phyloP scores from a whole-genome alignment of 2,329 filamentous ascomycete genomes.

The Apiospora saccharicola region DNA sequence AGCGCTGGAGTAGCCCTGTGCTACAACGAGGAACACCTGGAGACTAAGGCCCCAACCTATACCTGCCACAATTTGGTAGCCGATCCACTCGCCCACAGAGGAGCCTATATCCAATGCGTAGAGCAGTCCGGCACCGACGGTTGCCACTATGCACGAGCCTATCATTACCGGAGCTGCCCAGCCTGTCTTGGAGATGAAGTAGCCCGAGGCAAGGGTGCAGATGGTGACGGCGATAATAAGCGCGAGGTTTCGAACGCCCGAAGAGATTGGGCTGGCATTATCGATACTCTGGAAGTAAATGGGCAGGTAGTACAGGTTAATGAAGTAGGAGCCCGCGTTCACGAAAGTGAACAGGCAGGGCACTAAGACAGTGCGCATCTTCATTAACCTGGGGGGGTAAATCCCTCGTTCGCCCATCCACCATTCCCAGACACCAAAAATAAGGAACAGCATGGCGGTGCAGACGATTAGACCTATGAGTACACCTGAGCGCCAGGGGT shows the following conservation, averaged over 20 bases:
- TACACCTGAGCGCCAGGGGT: constrained; percentile 51
- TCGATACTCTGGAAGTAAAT: constrained; percentile 61
- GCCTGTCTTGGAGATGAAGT: constrained; percentile 42
- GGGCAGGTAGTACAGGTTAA: constrained; percentile 61
- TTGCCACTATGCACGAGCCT: constrained; percentile 44
- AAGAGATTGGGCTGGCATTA: constrained; percentile 56
- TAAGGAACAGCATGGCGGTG: constrained; percentile 51
- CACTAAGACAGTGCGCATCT: constrained; percentile 50
- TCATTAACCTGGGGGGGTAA: constrained; percentile 57
- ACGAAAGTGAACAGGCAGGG: constrained; percentile 50
- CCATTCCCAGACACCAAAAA: constrained; percentile 56
- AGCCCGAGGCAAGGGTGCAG: constrained; percentile 51
- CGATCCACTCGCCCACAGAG: constrained; percentile 58
- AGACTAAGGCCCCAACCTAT: constrained; percentile 55
- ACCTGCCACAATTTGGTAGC: constrained; percentile 62
- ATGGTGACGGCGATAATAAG: constrained; percentile 56
- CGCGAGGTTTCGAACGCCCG: constrained; percentile 61
- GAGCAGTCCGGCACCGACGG: constrained; percentile 59
- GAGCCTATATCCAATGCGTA: constrained; percentile 48
- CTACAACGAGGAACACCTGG: constrained; percentile 43
- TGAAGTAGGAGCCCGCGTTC: constrained; percentile 60
- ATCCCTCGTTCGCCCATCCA: constrained; percentile 57
- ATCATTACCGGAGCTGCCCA: constrained; percentile 52
- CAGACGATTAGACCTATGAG: constrained; percentile 61
- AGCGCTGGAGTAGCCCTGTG: background rate